Evolutionary conservation across 2,329 filamentous ascomycete species (phyloP), one percentile per base, ranked within the genome.

Genomic region (Ceratocystis harringtonii): DNA sequence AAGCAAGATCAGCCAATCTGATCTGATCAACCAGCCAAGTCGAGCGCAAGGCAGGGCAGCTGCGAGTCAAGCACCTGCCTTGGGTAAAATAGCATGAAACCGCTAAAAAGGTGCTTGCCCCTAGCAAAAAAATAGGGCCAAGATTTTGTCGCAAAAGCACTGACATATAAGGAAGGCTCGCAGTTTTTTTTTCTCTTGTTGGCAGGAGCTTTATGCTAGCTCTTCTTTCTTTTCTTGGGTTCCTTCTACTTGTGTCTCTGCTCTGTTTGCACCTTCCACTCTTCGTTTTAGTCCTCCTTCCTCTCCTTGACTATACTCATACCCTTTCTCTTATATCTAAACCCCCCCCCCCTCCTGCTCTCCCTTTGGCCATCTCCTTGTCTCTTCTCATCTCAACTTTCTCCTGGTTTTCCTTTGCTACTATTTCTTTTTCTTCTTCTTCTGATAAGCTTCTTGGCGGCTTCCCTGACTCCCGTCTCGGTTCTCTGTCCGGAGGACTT

Each of bases 81-180:
- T 12, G 25, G 25, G 32, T 32, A 58, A 58, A 58, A 58, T 58
- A 36, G 52, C 28, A 36, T 17, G 52, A 58, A 32, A 36, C 52
- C 28, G 15, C 52, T 58, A 58, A 58, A 57, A 57, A 17, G 52
- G 52, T 58, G 12, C 25, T 32, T 58, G 52, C 52, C 48, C 48
- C 44, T 48, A 6, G 17, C 48, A 25, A 10, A 32, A 32, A 57
- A 58, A n/a, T 25, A 58, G 25, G 52, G 52, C 52, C 25, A 36
- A 58, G 52, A 36, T 36, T 58, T 17, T 58, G 8, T 41, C 32
- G 2, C 25, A 7, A 36, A 50, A 30, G 45, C 61, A 45, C 17
- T 19, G 22, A 65, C 63, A 50, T 65, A 65, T 65, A 65, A 65
- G 63, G 55, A 65, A 60, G 63, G 25, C 41, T 41, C 43, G 63